Conservation (phyloP, 1,284 basidiomycete genomes). For the Apiotrichum siamense region DNA sequence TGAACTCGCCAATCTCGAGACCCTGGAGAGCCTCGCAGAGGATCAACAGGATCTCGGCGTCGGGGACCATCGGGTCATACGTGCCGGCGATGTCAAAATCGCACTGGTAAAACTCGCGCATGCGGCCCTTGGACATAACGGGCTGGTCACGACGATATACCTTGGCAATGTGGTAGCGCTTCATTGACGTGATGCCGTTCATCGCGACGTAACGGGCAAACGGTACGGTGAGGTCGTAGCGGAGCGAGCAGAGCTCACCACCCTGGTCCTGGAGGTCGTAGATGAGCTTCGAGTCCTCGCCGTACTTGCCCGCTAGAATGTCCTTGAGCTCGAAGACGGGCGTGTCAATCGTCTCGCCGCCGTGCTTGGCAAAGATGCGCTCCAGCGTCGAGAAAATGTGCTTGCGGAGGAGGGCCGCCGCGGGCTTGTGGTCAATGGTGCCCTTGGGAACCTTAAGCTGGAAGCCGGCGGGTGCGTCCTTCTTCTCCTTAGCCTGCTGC, state of each 20-base stretch:
- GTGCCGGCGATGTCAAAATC: conserved; percentile 94
- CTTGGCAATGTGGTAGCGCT: conserved; percentile 96
- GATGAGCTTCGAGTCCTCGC: conserved; percentile 95
- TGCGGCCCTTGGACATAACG: conserved; percentile 94
- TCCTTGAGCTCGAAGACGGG: conserved; percentile 98
- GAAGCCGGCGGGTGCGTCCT: conserved; percentile 48
- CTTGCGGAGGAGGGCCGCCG: conserved; percentile 88
- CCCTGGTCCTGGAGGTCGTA: conserved; percentile 98
- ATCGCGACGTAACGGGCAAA: conserved; percentile 94
- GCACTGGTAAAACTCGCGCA: conserved; percentile 98
- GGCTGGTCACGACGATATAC: conserved; percentile 96
- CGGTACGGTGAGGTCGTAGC: conserved; percentile 96
- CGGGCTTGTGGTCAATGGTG: conserved; percentile 89
- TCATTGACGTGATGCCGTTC: conserved; percentile 70
- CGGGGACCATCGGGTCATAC: conserved; percentile 96
- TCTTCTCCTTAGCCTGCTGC: conserved; percentile 28
- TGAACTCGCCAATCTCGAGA: conserved; percentile 87
- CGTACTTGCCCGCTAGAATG: conserved; percentile 90
- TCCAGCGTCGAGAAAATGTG: conserved; percentile 86
- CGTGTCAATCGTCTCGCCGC: conserved; percentile 89
- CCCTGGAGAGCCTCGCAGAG: conserved; percentile 73
- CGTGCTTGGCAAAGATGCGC: conserved; percentile 80
- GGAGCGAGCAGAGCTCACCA: conserved; percentile 89
- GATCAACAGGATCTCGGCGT: conserved; percentile 83
- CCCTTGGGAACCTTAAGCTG: conserved; percentile 57